These are phyloP conservation scores for Aspergillus neoniger DNA, from an alignment of 2,329 filamentous ascomycete genomes.

Conservation along the genomic window DNA sequence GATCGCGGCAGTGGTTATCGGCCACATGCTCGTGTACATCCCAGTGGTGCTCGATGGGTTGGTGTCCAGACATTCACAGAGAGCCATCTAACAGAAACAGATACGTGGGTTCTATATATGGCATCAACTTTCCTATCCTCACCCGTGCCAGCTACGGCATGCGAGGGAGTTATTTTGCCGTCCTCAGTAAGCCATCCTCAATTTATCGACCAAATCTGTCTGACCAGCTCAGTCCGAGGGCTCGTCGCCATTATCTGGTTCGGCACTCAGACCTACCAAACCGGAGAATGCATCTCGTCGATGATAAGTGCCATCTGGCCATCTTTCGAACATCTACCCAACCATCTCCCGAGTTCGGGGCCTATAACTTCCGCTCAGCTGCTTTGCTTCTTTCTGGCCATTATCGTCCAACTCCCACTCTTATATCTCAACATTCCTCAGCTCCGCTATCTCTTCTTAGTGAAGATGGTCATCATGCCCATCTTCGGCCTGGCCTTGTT, in stretches of 20 bases:
- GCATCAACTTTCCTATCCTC: constrained; percentile 19
- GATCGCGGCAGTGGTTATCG: constrained; percentile 15
- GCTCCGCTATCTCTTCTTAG: constrained; percentile 14
- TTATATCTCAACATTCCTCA: constrained; percentile 12
- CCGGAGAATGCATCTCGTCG: constrained; percentile 13
- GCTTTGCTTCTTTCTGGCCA: constrained; percentile 18
- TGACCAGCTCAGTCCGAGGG: constrained; percentile 3
- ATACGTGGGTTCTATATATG: constrained; percentile 16
- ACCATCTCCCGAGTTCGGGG: constrained; percentile 3
- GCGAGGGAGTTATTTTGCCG: constrained; percentile 18
- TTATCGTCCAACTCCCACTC: constrained; percentile 12
- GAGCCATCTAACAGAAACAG: background rate
- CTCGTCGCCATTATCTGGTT: constrained; percentile 20
- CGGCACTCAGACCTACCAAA: constrained; percentile 16
- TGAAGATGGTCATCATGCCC: constrained; percentile 17
- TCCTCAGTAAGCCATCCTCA: constrained; percentile 5
- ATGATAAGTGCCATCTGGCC: constrained; percentile 20
- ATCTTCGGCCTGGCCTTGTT: constrained; percentile 17
- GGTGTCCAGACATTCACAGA: background rate
- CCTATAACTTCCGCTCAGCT: constrained; percentile 14
- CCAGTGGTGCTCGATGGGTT: constrained; percentile 17
- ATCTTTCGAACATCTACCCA: constrained; percentile 15
- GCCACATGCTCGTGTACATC: constrained; percentile 15
- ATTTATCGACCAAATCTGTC: background rate
- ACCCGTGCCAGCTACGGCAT: constrained; percentile 18